Evolutionary conservation across 495 filamentous ascomycete species (phyloP), one percentile per base, ranked within the genome.

Genomic region (Aspergillus bertholletiae): DNA sequence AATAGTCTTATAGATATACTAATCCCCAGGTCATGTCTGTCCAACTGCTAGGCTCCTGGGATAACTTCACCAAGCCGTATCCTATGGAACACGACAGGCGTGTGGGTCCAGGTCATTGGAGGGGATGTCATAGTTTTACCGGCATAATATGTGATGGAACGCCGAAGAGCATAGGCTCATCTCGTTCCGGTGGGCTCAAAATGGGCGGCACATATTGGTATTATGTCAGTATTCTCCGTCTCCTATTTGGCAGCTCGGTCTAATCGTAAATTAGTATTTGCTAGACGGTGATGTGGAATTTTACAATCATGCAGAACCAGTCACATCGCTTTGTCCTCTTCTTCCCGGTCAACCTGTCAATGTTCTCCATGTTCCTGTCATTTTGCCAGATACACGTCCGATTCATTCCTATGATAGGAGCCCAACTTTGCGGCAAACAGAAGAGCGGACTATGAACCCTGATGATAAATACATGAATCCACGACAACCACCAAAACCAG

Each of bases 191-290:
- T 26, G 92, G 87, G 21, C 77, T 96, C 52, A 94, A 88, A 69
- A 94, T 94, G 88, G 92, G 91, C 24, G 84, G 84, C n/a, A 91
- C 84, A 8, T 96, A 96, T 71, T 96, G 92, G 81, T 96, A 95
- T 74, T 96, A 92, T 73, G 90, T 94, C 71, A 72, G 90, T 66
- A 40, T 23, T 13, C 13, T 46, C n/a, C 12, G 26, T 47, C 7
- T 28, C 24, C 28, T 44, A n/a, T 49, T n/a, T 15, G 23, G 2
- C 26, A 18, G 45, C 23, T 17, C 37, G 7, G 53, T 53, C 63
- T 63, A 37, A 68, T 55, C 7, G 49, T 51, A 45, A 55, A 30
- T 51, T 59, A 95, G 89, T 96, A 95, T 65, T 78, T 88, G 60
- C 62, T 96, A 35, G 84, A 96, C 68, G 84, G 85, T 49, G 82